Base-by-base conservation (phyloP, 495 filamentous ascomycete genomes). In the Penicillium cataractarum region DNA sequence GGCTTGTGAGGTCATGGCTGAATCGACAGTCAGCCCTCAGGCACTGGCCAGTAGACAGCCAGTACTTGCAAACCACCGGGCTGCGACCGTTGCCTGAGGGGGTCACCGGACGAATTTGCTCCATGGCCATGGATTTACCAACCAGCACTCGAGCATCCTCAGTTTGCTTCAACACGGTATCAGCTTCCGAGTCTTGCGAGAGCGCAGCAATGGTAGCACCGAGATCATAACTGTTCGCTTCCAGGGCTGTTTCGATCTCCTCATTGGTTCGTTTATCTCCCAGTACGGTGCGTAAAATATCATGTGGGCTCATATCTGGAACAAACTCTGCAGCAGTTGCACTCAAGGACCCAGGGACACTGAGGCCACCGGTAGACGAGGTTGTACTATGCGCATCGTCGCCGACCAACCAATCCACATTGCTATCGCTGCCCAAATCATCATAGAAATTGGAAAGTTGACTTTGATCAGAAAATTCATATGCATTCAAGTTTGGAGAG, bases 231-330 rank as follows among this genome's bases (percentile, higher is more conserved):
- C 90, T 89, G 72, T 97, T 93, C 61, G 87, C 82, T 72, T 94
- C 93, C 51, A 99, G 84, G 17, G 93, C 92, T 10, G 85, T 80
- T 69, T 97, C 92, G 55, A 98, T 93, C 72, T 99, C 96, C 56
- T 97, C 94, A 67, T 98, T 94, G 17, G 90, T 87, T 65, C 89
- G 89, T 60, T 90, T 88, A 68, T 93, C 92, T 12, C 94, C 92
- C 35, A 99, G 82, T 32, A 99, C 95, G 12, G 93, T 97, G 53
- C 96, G 90, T 46, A 99, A 81, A 83, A 99, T 99, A 74, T 99
- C 96, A 79, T 97, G 96, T 3, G 96, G 93, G 55, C 91, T 95
- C 96, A 99, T 99, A 68, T 98, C 93, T 35, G 88, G 86, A 29
- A 91, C 87, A 61, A 91, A 85, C 68, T 92, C 96, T 58, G 93